A percentile compares a stretch with the other conserved stretches of the same genome.
Conservation (phyloP, 192 early-diverging fungal species). For the Radiomyces spectabilis region DNA sequence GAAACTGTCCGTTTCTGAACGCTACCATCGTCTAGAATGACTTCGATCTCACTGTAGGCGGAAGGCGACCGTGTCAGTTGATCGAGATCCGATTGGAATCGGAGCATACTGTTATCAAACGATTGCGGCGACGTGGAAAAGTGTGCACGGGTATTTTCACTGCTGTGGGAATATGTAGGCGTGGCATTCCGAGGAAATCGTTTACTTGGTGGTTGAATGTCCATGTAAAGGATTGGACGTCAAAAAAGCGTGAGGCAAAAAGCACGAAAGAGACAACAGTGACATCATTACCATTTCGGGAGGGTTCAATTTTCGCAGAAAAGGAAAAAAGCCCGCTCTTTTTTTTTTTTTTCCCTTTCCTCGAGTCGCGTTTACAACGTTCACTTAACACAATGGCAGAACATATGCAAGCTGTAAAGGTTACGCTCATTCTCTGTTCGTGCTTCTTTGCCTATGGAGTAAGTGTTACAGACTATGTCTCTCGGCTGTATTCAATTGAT, state of each 20-base stretch:
- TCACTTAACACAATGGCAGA: constrained; percentile 1
- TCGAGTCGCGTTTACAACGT: too few relatives aligned
- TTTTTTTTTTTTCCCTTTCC: neutral
- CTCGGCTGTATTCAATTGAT: too few relatives aligned
- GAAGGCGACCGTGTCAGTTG: neutral
- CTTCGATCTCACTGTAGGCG: constrained; percentile 14
- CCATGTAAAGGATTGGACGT: too few relatives aligned
- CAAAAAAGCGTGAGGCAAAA: too few relatives aligned
- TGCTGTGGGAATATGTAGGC: neutral
- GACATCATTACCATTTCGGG: too few relatives aligned
- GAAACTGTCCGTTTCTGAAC: constrained; percentile 21
- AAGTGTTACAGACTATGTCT: too few relatives aligned
- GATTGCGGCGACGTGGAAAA: too few relatives aligned
- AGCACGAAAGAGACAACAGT: too few relatives aligned
- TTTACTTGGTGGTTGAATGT: too few relatives aligned
- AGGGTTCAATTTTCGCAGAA: neutral
- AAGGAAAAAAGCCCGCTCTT: neutral
- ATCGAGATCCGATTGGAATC: neutral
- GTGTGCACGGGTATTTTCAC: too few relatives aligned
- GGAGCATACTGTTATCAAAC: too few relatives aligned
- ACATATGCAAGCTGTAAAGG: constrained; percentile 7
- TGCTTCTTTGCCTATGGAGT: constrained; percentile 28
- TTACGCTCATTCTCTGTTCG: constrained; percentile 17
- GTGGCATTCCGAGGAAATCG: neutral
- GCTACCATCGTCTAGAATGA: constrained; percentile 29